Percentiles rank a stretch among this genome's conserved stretches.
Conservation (phyloP, 805 yeast genomes). For the Metschnikowia borealis region DNA sequence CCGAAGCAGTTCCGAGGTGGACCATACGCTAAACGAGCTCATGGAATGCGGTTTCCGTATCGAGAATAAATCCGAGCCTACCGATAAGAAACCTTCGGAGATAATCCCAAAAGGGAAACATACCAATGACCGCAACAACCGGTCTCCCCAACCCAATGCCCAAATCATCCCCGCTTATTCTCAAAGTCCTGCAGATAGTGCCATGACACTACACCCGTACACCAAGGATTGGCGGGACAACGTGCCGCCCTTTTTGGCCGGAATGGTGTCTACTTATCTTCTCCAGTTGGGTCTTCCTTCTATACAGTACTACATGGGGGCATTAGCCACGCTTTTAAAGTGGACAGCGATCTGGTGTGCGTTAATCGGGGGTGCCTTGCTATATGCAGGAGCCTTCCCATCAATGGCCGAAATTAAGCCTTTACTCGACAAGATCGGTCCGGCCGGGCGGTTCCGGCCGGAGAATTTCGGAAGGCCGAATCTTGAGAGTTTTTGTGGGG, state of each 20-base stretch:
- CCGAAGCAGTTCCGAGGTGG: conserved; percentile 19
- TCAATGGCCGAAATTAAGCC: neutral
- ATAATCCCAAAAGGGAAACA: neutral
- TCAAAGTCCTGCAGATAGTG: neutral
- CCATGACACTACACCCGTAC: neutral
- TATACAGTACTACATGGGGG: conserved; percentile 19
- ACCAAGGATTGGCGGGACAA: neutral
- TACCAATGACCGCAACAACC: neutral
- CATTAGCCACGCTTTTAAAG: conserved; percentile 20
- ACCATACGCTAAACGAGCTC: conserved; percentile 29
- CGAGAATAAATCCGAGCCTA: neutral
- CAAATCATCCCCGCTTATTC: neutral
- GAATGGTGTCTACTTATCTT: conserved; percentile 22
- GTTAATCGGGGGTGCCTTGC: conserved; percentile 21
- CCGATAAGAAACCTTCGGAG: neutral
- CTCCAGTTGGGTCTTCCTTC: conserved; percentile 22
- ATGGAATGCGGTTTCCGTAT: conserved; percentile 30
- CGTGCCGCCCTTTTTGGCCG: conserved; percentile 23
- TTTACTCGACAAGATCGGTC: neutral
- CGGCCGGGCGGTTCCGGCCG: neutral
- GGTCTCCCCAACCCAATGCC: neutral
- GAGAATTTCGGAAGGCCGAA: neutral
- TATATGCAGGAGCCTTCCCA: conserved; percentile 27
- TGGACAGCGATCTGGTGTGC: conserved; percentile 24
- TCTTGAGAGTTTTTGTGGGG: neutral